These are phyloP conservation scores for Phytophthora cactorum DNA, from an alignment of 352 stramenopile species.

Conservation along the genomic window DNA sequence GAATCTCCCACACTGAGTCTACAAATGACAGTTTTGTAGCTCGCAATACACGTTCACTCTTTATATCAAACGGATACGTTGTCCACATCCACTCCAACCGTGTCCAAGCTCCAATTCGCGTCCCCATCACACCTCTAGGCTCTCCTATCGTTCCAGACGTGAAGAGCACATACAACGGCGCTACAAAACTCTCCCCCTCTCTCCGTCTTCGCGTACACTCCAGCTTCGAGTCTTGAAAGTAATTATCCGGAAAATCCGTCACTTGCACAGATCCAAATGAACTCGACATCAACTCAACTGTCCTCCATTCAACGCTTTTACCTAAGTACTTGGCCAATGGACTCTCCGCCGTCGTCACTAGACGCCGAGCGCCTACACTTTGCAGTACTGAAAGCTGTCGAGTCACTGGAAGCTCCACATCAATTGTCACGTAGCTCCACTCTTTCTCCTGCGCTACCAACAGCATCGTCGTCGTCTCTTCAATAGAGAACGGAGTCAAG, in stretches of 20 bases:
- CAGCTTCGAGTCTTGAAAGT: slow-evolving; percentile 7
- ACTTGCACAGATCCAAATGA: slow-evolving; percentile 39
- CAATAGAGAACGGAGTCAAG: slow-evolving; percentile 46
- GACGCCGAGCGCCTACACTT: slow-evolving; percentile 21
- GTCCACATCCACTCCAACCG: slow-evolving; percentile 61
- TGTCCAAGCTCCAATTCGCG: slow-evolving; percentile 42
- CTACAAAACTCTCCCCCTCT: not conserved
- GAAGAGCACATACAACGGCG: slow-evolving; percentile 62
- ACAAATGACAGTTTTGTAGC: slow-evolving; percentile 58
- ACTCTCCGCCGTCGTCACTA: slow-evolving; percentile 41
- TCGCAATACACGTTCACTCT: slow-evolving; percentile 45
- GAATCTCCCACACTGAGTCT: slow-evolving; percentile 63
- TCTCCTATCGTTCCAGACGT: slow-evolving; percentile 63
- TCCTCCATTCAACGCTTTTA: not conserved
- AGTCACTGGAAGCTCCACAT: slow-evolving; percentile 36
- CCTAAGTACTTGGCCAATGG: slow-evolving; percentile 29
- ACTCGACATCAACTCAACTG: slow-evolving; percentile 10
- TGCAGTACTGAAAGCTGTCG: slow-evolving; percentile 40
- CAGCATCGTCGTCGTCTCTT: slow-evolving; percentile 57
- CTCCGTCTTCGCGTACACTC: slow-evolving; percentile 1
- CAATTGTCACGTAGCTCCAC: slow-evolving; percentile 58
- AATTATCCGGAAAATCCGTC: slow-evolving; percentile 4
- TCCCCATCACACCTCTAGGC: slow-evolving; percentile 56
- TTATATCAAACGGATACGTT: slow-evolving; percentile 40
- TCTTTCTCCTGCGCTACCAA: slow-evolving; percentile 31